Conservation (phyloP, 2,329 filamentous ascomycete genomes). For the Conoideocrella luteorostrata region DNA sequence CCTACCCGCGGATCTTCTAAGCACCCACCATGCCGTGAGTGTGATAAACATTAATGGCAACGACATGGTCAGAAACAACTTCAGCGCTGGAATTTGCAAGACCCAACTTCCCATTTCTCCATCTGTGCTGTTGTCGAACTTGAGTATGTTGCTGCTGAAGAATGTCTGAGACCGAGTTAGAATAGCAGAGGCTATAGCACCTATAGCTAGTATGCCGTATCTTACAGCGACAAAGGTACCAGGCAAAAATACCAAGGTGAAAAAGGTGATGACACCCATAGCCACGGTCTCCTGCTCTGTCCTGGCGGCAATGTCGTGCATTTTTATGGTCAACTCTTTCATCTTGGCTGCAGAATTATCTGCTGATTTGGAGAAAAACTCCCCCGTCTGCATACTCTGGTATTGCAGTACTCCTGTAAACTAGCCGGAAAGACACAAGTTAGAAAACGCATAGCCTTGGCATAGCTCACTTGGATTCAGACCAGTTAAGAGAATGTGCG, state of each 20-base stretch:
- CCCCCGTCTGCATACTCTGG: slow-evolving; percentile 14
- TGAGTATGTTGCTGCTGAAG: slow-evolving; percentile 18
- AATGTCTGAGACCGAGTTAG: slow-evolving; percentile 19
- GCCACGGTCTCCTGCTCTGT: slow-evolving; percentile 35
- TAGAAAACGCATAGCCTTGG: neutral
- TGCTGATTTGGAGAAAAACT: slow-evolving; percentile 16
- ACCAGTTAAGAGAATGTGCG: too few species aligned
- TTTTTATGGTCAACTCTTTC: slow-evolving; percentile 29
- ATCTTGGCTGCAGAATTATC: slow-evolving; percentile 5
- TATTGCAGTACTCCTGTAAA: slow-evolving; percentile 19
- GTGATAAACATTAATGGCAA: neutral
- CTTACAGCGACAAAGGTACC: slow-evolving; percentile 24
- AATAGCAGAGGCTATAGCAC: slow-evolving; percentile 1
- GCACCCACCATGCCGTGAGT: neutral
- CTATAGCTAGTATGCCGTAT: slow-evolving; percentile 4
- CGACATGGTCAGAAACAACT: neutral
- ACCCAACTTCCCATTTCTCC: neutral
- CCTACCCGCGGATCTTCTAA: neutral
- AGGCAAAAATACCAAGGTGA: slow-evolving; percentile 24
- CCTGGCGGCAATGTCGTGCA: slow-evolving; percentile 45
- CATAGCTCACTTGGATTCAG: neutral
- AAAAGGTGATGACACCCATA: slow-evolving; percentile 25
- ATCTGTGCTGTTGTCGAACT: neutral
- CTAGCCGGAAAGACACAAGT: slow-evolving; percentile 11
- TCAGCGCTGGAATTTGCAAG: neutral